A percentile compares a stretch with the other conserved stretches of the same genome.
Evolutionary conservation across 1,284 basidiomycete species (phyloP).

Genomic region (Sanghuangporus baumii): DNA sequence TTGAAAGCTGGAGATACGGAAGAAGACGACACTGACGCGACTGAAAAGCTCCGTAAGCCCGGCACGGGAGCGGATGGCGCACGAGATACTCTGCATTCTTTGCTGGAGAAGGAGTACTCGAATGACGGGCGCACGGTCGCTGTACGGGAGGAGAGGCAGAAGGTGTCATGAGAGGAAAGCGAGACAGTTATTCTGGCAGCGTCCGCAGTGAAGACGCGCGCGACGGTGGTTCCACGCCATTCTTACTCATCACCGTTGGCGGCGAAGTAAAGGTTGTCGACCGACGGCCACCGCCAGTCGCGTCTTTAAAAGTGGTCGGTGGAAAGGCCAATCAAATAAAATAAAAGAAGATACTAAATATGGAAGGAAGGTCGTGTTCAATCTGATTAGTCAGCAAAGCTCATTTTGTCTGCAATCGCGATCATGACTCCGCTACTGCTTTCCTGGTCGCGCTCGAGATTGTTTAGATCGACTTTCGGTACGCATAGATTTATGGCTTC

Average conservation of each 20-base stretch:
- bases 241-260: not conserved
- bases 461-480: not conserved
- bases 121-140: constrained; percentile 5
- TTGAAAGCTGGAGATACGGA: constrained; percentile 10
- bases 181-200: not conserved
- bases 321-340: not conserved
- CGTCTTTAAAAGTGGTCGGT: not conserved
- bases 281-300: not conserved
- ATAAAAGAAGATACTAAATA: not conserved
- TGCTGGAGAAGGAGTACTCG: not conserved
- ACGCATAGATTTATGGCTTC: constrained; percentile 48
- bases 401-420: not conserved
- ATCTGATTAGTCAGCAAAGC: not conserved
- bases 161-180: constrained; percentile 13
- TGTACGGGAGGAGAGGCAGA: constrained; percentile 19
- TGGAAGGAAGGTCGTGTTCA: not conserved
- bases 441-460: not conserved
- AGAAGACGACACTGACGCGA: constrained; percentile 5
- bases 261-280: not conserved
- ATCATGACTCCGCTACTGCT: not conserved
- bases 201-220: constrained; percentile 8
- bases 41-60: constrained; percentile 4
- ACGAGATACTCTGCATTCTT: constrained; percentile 15
- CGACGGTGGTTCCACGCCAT: not conserved
- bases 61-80: constrained; percentile 7